Conservation (phyloP, 2,329 filamentous ascomycete genomes). For the Verticillium alfalfae region DNA sequence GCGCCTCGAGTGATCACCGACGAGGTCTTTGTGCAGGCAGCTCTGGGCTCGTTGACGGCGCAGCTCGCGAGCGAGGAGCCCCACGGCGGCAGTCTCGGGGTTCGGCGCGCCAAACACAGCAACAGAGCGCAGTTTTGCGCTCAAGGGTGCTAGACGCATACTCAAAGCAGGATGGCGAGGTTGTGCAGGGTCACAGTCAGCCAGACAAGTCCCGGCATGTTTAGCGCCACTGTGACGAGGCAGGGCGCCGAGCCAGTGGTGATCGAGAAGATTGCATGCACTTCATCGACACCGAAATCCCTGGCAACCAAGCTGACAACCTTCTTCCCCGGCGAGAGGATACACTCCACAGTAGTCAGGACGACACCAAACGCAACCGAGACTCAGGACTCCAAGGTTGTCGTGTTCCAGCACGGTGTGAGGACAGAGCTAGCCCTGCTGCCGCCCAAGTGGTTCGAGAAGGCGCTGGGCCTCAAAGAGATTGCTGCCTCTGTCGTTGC, state of each 20-base stretch:
- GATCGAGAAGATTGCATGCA: constrained; percentile 23
- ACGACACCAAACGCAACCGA: constrained; percentile 31
- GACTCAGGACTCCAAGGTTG: constrained; percentile 56
- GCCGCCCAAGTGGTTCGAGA: constrained; percentile 74
- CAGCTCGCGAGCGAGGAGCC: constrained; percentile 16
- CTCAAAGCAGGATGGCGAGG: constrained; percentile 57
- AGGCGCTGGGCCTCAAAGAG: constrained; percentile 80
- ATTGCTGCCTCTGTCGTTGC: constrained; percentile 76
- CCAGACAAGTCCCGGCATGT: constrained; percentile 41
- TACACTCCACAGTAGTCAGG: constrained; percentile 70
- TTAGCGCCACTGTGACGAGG: constrained; percentile 38
- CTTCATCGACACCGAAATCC: constrained; percentile 24
- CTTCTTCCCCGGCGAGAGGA: constrained; percentile 76
- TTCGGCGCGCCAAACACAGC: constrained; percentile 41
- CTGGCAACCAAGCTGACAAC: constrained; percentile 50
- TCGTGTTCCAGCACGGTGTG: constrained; percentile 68
- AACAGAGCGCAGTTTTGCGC: constrained; percentile 40
- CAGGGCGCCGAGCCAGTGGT: constrained; percentile 30
- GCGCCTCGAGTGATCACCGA: constrained; percentile 51
- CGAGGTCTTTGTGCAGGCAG: constrained; percentile 82
- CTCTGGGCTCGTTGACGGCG: constrained; percentile 45
- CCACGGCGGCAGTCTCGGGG: constrained; percentile 49
- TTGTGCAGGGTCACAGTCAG: constrained; percentile 47
- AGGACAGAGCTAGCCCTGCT: constrained; percentile 55
- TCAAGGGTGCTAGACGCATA: constrained; percentile 55